Percentiles rank a stretch among this genome's conserved stretches.
These are phyloP conservation scores for Stagonosporopsis vannaccii DNA, from an alignment of 2,329 filamentous ascomycete species.

Conservation along the genomic window DNA sequence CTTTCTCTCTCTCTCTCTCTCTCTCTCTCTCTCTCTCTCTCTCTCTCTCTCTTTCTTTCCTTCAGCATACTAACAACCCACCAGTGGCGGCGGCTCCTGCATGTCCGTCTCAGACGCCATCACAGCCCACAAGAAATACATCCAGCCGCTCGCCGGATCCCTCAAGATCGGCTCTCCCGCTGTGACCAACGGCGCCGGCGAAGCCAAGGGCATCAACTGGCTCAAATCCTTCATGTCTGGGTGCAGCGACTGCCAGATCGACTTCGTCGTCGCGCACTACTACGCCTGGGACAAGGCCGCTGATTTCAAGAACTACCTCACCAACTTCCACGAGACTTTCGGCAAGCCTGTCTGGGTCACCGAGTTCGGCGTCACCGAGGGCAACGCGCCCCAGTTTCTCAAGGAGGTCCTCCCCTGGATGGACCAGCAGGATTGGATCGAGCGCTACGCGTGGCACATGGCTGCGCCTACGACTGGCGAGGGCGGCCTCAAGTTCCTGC, in stretches of 20 bases:
- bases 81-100: constrained; percentile 38
- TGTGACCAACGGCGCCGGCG: constrained; percentile 42
- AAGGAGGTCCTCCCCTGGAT: constrained; percentile 45
- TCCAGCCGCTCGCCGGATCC: constrained; percentile 35
- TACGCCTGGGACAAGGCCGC: constrained; percentile 43
- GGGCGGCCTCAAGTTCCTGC: constrained; percentile 25
- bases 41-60: neutral
- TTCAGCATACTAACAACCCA: constrained; percentile 12
- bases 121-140: constrained; percentile 31
- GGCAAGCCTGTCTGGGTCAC: constrained; percentile 48
- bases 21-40: neutral
- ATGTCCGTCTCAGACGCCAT: constrained; percentile 33
- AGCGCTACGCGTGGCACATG: constrained; percentile 46
- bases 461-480: constrained; percentile 30
- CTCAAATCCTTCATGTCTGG: constrained; percentile 38
- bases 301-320: constrained; percentile 50
- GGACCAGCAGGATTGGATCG: constrained; percentile 41
- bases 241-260: constrained; percentile 42
- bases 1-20: neutral
- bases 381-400: constrained; percentile 38
- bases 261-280: constrained; percentile 49
- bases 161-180: constrained; percentile 46
- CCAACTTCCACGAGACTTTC: constrained; percentile 36
- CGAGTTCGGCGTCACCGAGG: constrained; percentile 45
- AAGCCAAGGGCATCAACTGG: constrained; percentile 39